Conservation (phyloP, 1,284 basidiomycete genomes). For the Porodaedalea pini region DNA sequence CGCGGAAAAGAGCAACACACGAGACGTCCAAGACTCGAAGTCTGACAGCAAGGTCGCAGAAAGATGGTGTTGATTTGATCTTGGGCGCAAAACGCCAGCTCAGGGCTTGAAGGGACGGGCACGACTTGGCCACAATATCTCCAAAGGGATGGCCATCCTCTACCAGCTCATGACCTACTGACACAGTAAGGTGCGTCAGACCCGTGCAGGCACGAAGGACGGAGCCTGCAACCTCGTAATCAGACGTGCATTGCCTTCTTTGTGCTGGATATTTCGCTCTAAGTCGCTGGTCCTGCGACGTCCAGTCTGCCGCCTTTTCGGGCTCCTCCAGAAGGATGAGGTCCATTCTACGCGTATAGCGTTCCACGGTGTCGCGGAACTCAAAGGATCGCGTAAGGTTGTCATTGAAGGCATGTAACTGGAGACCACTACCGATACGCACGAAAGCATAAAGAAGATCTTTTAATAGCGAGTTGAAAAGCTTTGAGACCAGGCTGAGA, state of each 20-base stretch:
- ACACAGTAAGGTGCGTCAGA: no score
- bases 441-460: background rate
- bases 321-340: background rate
- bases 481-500: constrained; percentile 7
- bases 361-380: background rate
- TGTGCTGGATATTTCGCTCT: background rate
- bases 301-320: background rate
- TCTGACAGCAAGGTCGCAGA: no score
- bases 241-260: background rate
- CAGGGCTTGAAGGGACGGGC: no score
- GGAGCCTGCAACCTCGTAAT: no score
- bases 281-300: background rate
- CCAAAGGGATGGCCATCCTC: no score
- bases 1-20: no score
- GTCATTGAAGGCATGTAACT: background rate
- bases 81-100: no score
- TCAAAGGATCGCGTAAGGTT: background rate
- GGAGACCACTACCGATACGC: background rate
- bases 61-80: no score
- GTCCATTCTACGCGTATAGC: constrained; percentile 2
- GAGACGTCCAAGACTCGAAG: no score
- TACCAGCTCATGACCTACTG: no score
- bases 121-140: no score
- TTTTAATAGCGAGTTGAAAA: background rate
- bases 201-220: no score